phyloP scores from a whole-genome alignment of 805 yeast species.

The Zygotorulaspora sp. region DNA sequence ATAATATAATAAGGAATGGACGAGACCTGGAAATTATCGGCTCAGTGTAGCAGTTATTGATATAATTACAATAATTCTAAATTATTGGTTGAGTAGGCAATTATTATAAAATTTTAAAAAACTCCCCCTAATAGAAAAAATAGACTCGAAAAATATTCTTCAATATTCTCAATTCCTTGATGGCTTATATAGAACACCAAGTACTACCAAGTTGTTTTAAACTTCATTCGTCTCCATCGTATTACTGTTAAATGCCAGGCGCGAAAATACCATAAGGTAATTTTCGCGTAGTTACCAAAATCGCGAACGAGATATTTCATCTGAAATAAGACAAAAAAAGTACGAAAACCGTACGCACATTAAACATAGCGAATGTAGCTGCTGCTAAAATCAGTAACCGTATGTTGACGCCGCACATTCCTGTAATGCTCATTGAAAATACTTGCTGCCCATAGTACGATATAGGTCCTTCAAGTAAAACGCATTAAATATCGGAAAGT shows the following conservation, averaged over 20 bases:
- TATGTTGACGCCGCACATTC: neutral
- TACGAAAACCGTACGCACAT: too few relatives aligned
- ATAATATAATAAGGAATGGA: conserved; percentile 19
- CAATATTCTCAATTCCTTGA: neutral
- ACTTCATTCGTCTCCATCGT: neutral
- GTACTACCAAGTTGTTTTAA: neutral
- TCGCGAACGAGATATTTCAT: neutral
- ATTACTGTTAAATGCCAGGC: neutral
- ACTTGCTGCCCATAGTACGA: too few relatives aligned
- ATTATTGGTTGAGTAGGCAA: too few relatives aligned
- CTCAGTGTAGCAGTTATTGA: conserved; percentile 12
- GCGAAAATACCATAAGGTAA: too few relatives aligned
- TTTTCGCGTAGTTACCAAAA: conserved; percentile 1
- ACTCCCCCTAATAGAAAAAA: neutral
- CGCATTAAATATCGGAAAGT: too few relatives aligned
- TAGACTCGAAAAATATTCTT: neutral
- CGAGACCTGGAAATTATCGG: conserved; percentile 22
- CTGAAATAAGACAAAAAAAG: too few relatives aligned
- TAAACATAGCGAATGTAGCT: neutral
- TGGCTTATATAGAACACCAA: neutral
- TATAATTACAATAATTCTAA: too few relatives aligned
- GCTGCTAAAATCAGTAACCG: too few relatives aligned
- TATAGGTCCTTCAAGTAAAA: too few relatives aligned
- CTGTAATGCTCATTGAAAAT: neutral
- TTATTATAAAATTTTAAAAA: too few relatives aligned